phyloP scores from a whole-genome alignment of 371 early-diverging fungal species.

The Lichtheimia ornata region DNA sequence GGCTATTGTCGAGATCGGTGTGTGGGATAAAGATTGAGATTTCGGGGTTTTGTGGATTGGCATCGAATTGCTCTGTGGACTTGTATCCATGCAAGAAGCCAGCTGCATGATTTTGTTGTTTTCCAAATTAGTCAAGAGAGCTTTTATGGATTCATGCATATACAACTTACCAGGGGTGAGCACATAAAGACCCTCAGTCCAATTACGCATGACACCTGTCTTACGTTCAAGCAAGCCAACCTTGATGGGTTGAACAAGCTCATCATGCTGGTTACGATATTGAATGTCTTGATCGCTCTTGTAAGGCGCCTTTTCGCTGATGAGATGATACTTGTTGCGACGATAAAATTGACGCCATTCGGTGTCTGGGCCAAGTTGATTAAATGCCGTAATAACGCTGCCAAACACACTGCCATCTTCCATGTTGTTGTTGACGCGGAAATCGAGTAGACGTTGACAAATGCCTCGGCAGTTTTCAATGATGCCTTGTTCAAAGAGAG shows the following conservation, averaged over 20 bases:
- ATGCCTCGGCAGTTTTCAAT: slow-evolving; percentile 34
- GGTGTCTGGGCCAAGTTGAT: slow-evolving; percentile 24
- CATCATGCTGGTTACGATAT: slow-evolving; percentile 42
- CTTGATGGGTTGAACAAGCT: slow-evolving; percentile 39
- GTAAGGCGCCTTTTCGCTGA: slow-evolving; percentile 42
- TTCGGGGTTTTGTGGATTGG: slow-evolving; percentile 31
- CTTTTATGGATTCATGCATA: neutral
- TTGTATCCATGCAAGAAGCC: slow-evolving; percentile 53
- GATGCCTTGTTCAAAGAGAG: slow-evolving; percentile 39
- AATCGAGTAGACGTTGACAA: slow-evolving; percentile 32
- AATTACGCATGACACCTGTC: slow-evolving; percentile 26
- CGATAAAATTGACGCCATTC: slow-evolving; percentile 51
- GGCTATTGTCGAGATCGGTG: slow-evolving; percentile 15
- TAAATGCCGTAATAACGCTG: slow-evolving; percentile 24
- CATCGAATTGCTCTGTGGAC: slow-evolving; percentile 33
- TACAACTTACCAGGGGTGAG: slow-evolving; percentile 39
- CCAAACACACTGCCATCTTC: slow-evolving; percentile 28
- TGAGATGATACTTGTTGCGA: slow-evolving; percentile 33
- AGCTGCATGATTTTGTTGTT: slow-evolving; percentile 22
- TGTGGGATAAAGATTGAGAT: slow-evolving; percentile 38
- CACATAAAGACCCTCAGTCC: slow-evolving; percentile 41
- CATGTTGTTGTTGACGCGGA: slow-evolving; percentile 31
- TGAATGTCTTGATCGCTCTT: slow-evolving; percentile 38
- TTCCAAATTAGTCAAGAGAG: slow-evolving; percentile 5
- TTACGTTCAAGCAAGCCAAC: slow-evolving; percentile 38